Evolutionary conservation across 768 basidiomycete genomes (phyloP).

Genomic region (Macrolepiota albuminosa): DNA sequence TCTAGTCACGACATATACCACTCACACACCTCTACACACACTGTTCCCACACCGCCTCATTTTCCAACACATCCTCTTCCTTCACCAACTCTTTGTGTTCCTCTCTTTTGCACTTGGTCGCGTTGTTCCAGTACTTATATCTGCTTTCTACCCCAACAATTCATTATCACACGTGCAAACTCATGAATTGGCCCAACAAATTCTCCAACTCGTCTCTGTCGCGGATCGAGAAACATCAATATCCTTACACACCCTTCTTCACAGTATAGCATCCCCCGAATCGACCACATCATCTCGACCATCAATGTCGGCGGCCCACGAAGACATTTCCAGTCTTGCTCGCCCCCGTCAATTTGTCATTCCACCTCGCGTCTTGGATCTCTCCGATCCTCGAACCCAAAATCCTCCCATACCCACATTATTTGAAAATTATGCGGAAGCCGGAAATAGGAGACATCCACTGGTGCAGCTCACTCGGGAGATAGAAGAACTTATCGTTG

Average conservation of each 20-base stretch:
- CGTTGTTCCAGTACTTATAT: slow-evolving; percentile 65
- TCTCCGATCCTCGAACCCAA: slow-evolving; percentile 6
- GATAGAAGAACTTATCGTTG: slow-evolving; percentile 65
- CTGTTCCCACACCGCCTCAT: slow-evolving; percentile 64
- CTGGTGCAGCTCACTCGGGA: slow-evolving; percentile 43
- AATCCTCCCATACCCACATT: not conserved
- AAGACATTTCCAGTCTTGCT: slow-evolving; percentile 31
- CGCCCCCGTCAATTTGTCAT: slow-evolving; percentile 30
- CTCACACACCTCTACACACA: slow-evolving; percentile 15
- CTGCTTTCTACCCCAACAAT: slow-evolving; percentile 49
- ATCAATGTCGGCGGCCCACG: slow-evolving; percentile 15
- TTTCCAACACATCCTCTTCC: slow-evolving; percentile 72
- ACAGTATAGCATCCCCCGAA: slow-evolving; percentile 38
- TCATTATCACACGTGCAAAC: slow-evolving; percentile 32
- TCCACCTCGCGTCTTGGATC: slow-evolving; percentile 9
- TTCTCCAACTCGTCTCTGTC: slow-evolving; percentile 27
- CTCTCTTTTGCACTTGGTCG: slow-evolving; percentile 66
- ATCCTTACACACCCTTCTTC: slow-evolving; percentile 50
- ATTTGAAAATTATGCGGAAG: not conserved
- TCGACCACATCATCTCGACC: slow-evolving; percentile 12
- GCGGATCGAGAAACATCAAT: slow-evolving; percentile 59
- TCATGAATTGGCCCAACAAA: slow-evolving; percentile 37
- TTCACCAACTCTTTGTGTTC: slow-evolving; percentile 76
- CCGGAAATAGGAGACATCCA: slow-evolving; percentile 15
- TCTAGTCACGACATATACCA: slow-evolving; percentile 21